Conservation (phyloP, 2,329 filamentous ascomycete species). For the Fusarium nurragi region DNA sequence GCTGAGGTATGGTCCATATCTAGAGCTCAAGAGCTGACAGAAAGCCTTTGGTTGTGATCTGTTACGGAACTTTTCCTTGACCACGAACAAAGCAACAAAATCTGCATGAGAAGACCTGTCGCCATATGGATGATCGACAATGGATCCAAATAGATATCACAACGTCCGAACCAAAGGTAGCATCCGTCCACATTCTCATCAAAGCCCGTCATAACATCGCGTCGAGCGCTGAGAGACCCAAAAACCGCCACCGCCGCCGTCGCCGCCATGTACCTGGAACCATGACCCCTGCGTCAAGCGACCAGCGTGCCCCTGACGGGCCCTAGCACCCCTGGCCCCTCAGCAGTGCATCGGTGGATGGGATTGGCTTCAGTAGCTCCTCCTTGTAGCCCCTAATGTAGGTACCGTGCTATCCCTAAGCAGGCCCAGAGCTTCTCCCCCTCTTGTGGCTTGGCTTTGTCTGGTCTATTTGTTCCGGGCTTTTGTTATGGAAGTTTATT, state of each 20-base stretch:
- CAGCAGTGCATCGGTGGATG: not conserved
- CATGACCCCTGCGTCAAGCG: slow-evolving; percentile 28
- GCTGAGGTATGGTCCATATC: too few species aligned
- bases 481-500: not conserved
- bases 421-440: slow-evolving; percentile 6
- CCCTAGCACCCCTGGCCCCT: slow-evolving; percentile 26
- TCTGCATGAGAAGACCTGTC: not conserved
- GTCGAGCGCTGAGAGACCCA: slow-evolving; percentile 8
- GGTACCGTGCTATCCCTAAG: slow-evolving; percentile 28
- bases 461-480: slow-evolving; percentile 1
- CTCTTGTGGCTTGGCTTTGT: slow-evolving; percentile 3
- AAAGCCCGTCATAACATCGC: slow-evolving; percentile 7
- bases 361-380: slow-evolving; percentile 31
- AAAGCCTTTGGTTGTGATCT: slow-evolving; percentile 13
- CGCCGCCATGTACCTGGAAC: slow-evolving; percentile 22
- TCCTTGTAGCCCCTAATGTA: slow-evolving; percentile 39
- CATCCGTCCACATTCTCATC: not conserved
- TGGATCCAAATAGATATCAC: slow-evolving; percentile 15
- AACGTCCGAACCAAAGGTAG: slow-evolving; percentile 7
- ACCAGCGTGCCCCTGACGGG: slow-evolving; percentile 40
- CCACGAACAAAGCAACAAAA: slow-evolving; percentile 21
- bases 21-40: not conserved
- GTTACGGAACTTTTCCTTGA: slow-evolving; percentile 7
- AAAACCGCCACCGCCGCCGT: not conserved
- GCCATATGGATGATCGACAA: not conserved